phyloP scores from a whole-genome alignment of 139 green algal species.

The Volvox africanus region DNA sequence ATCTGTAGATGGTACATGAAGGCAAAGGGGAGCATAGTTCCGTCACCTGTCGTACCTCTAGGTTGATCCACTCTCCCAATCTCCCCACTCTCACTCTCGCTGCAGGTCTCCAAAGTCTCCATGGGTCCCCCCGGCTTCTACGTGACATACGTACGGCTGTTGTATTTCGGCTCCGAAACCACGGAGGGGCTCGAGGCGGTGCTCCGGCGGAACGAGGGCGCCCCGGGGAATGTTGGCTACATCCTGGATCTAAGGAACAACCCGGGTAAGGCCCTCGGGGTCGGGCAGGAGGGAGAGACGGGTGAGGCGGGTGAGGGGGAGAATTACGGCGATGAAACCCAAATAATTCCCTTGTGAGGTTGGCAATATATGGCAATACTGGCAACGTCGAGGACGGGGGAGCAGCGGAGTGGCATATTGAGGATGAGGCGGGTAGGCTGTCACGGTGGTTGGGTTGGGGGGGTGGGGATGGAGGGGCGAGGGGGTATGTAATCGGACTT shows the following conservation, averaged over 20 bases:
- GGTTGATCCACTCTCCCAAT: not conserved
- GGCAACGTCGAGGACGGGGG: too few species aligned
- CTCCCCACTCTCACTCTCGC: not conserved
- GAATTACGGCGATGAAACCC: too few species aligned
- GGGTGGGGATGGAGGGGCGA: not conserved
- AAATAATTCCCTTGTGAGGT: too few species aligned
- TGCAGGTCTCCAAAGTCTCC: slow-evolving; percentile 16
- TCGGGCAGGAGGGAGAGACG: not conserved
- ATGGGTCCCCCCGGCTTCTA: slow-evolving; percentile 25
- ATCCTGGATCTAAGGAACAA: slow-evolving; percentile 82
- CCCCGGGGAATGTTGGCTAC: slow-evolving; percentile 55
- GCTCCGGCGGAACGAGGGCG: slow-evolving; percentile 48
- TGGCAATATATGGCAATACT: too few species aligned
- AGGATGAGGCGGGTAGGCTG: not conserved
- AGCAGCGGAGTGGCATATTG: not conserved
- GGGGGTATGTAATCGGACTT: not conserved
- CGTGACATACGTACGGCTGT: slow-evolving; percentile 68
- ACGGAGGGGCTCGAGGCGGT: slow-evolving; percentile 43
- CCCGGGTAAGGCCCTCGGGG: slow-evolving; percentile 54
- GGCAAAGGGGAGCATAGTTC: too few species aligned
- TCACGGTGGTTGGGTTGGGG: not conserved
- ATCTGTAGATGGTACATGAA: too few species aligned
- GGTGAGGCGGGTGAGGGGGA: not conserved
- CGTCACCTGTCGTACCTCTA: too few species aligned
- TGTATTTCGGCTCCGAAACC: slow-evolving; percentile 68